Conservation (phyloP, 1,284 basidiomycete genomes). For the Fistulinella cinereoalba region DNA sequence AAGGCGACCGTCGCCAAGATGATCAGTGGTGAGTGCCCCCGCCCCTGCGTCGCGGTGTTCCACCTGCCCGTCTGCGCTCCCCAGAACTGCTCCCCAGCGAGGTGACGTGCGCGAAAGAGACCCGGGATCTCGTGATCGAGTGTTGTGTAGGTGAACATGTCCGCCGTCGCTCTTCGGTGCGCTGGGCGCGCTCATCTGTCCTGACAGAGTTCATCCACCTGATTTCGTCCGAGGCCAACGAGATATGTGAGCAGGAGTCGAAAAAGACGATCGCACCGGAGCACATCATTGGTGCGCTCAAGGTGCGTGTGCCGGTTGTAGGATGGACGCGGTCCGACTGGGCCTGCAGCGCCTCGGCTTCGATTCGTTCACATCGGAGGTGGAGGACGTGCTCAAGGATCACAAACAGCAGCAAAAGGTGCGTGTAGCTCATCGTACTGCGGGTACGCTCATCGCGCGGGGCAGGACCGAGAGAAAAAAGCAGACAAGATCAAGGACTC, state of each 20-base stretch:
- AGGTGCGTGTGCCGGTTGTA: conserved; percentile 53
- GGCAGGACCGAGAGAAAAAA: conserved; percentile 84
- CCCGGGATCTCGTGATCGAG: conserved; percentile 94
- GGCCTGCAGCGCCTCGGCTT: conserved; percentile 79
- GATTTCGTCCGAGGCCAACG: conserved; percentile 96
- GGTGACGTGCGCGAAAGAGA: conserved; percentile 92
- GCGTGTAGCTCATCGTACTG: conserved; percentile 22
- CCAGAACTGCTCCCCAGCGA: conserved; percentile 90
- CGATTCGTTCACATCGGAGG: conserved; percentile 82
- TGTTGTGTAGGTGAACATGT: conserved; percentile 90
- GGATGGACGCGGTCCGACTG: conserved; percentile 9
- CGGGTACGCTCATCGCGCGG: conserved; percentile 5
- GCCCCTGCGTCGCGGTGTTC: conserved; percentile 5
- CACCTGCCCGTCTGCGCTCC: conserved; percentile 1
- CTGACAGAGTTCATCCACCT: conserved; percentile 92
- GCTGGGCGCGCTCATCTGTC: conserved; percentile 10
- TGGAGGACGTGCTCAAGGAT: conserved; percentile 89
- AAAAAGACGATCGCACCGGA: conserved; percentile 99
- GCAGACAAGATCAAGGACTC: conserved; percentile 87
- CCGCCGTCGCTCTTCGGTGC: conserved; percentile 2
- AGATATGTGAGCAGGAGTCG: conserved; percentile 96
- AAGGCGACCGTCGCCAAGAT: conserved; percentile 98
- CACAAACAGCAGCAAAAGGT: conserved; percentile 96
- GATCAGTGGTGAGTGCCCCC: conserved; percentile 69
- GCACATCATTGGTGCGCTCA: conserved; percentile 90